Evolutionary conservation across 495 filamentous ascomycete species (phyloP).

Genomic region (Echria macrotheca): DNA sequence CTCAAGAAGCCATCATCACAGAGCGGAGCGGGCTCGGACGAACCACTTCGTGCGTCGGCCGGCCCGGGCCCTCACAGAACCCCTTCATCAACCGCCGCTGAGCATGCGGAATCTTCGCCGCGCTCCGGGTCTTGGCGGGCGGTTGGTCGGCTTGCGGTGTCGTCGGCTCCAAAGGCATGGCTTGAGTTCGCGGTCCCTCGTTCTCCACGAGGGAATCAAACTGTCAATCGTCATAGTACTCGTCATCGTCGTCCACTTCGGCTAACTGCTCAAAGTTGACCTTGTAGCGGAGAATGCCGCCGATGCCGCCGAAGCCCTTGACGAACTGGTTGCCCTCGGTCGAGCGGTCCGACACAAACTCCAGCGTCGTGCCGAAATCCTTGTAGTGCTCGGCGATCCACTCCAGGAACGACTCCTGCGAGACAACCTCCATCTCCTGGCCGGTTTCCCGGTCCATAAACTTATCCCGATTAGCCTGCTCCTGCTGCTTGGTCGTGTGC

Average conservation of each 20-base stretch:
- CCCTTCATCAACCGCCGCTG: slow-evolving; percentile 38
- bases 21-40: slow-evolving; percentile 56
- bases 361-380: slow-evolving; percentile 92
- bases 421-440: slow-evolving; percentile 88
- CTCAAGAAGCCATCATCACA: slow-evolving; percentile 54
- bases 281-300: slow-evolving; percentile 95
- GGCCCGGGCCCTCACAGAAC: slow-evolving; percentile 32
- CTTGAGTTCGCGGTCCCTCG: slow-evolving; percentile 76
- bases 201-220: slow-evolving; percentile 78
- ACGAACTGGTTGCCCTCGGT: slow-evolving; percentile 99
- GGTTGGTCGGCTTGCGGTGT: slow-evolving; percentile 29
- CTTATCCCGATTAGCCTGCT: slow-evolving; percentile 63
- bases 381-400: slow-evolving; percentile 98
- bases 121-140: slow-evolving; percentile 31
- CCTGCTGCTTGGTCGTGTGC: slow-evolving; percentile 84
- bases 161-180: slow-evolving; percentile 54
- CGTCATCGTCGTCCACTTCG: slow-evolving; percentile 92
- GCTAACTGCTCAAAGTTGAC: slow-evolving; percentile 99
- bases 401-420: slow-evolving; percentile 87
- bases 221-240: slow-evolving; percentile 99
- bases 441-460: slow-evolving; percentile 95
- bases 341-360: slow-evolving; percentile 95
- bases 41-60: slow-evolving; percentile 37
- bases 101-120: slow-evolving; percentile 31
- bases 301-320: slow-evolving; percentile 97